Conservation (phyloP, 1,284 basidiomycete genomes). For the Jaminaea rosea region DNA sequence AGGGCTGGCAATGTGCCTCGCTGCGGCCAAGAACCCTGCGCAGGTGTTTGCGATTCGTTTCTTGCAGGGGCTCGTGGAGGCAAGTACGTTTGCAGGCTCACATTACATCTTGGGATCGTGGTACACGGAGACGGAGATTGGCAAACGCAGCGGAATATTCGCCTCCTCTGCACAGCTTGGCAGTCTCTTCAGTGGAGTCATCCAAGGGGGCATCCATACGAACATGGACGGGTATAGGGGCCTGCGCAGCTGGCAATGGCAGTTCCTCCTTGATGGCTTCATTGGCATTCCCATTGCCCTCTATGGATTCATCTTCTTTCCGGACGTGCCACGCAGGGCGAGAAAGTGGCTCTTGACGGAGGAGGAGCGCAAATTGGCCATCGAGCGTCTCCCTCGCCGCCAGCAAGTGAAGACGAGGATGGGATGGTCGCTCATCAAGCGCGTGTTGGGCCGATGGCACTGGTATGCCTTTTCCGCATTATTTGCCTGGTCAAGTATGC, state of each 20-base stretch:
- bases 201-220: slow-evolving; percentile 59
- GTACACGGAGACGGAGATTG: slow-evolving; percentile 62
- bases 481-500: slow-evolving; percentile 59
- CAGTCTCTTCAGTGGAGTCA: slow-evolving; percentile 58
- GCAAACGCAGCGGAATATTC: slow-evolving; percentile 64
- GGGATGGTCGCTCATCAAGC: slow-evolving; percentile 48
- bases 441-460: slow-evolving; percentile 59
- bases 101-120: slow-evolving; percentile 67
- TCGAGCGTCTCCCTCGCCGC: slow-evolving; percentile 39
- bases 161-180: slow-evolving; percentile 59
- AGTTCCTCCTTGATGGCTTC: slow-evolving; percentile 64
- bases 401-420: slow-evolving; percentile 52
- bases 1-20: slow-evolving; percentile 16
- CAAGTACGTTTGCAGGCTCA: slow-evolving; percentile 49
- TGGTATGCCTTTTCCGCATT: slow-evolving; percentile 57
- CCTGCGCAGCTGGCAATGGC: slow-evolving; percentile 63
- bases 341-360: slow-evolving; percentile 59
- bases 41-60: slow-evolving; percentile 66
- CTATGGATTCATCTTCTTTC: slow-evolving; percentile 65
- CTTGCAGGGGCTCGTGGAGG: slow-evolving; percentile 64
- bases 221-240: slow-evolving; percentile 57
- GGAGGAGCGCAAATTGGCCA: slow-evolving; percentile 50
- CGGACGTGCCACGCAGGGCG: slow-evolving; percentile 60
- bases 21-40: slow-evolving; percentile 15
- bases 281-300: slow-evolving; percentile 61